phyloP scores from a whole-genome alignment of 1,139 yeast genomes.

The Eremothecium gossypii region DNA sequence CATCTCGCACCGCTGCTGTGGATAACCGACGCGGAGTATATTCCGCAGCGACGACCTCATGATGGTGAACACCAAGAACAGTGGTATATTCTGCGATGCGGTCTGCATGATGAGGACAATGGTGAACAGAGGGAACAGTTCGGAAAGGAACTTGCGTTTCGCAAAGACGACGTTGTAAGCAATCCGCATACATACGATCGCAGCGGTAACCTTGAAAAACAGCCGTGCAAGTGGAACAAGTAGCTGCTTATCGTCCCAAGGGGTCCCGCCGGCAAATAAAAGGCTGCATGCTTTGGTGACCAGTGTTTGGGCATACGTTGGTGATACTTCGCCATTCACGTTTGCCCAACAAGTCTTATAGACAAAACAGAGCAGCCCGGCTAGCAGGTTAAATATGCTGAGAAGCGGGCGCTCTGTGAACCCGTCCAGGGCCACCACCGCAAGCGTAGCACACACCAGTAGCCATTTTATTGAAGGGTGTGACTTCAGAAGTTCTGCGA shows the following conservation, averaged over 20 bases:
- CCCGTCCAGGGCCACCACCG: conserved; percentile 19
- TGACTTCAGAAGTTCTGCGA: conserved; percentile 30
- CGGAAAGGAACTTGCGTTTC: conserved; percentile 34
- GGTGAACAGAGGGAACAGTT: conserved; percentile 26
- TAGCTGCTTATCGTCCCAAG: background rate
- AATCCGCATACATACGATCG: conserved; percentile 14
- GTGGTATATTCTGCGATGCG: conserved; percentile 57
- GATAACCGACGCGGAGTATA: conserved; percentile 16
- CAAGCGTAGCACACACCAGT: conserved; percentile 37
- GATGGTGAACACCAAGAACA: conserved; percentile 46
- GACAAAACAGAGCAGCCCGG: conserved; percentile 37
- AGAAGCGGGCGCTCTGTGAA: conserved; percentile 27
- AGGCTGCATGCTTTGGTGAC: conserved; percentile 8
- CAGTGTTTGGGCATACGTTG: conserved; percentile 11
- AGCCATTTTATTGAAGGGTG: conserved; percentile 40
- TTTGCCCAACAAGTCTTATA: conserved; percentile 52
- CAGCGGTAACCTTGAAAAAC: conserved; percentile 23
- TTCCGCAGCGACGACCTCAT: conserved; percentile 7
- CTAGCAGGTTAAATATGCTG: conserved; percentile 36
- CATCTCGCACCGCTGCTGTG: conserved; percentile 13
- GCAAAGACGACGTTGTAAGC: conserved; percentile 28
- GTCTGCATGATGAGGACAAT: conserved; percentile 63
- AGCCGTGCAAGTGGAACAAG: conserved; percentile 29
- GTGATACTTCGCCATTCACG: conserved; percentile 35
- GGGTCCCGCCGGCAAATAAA: background rate